Base-by-base conservation (phyloP, 768 basidiomycete genomes). In the Mycena belliarum region DNA sequence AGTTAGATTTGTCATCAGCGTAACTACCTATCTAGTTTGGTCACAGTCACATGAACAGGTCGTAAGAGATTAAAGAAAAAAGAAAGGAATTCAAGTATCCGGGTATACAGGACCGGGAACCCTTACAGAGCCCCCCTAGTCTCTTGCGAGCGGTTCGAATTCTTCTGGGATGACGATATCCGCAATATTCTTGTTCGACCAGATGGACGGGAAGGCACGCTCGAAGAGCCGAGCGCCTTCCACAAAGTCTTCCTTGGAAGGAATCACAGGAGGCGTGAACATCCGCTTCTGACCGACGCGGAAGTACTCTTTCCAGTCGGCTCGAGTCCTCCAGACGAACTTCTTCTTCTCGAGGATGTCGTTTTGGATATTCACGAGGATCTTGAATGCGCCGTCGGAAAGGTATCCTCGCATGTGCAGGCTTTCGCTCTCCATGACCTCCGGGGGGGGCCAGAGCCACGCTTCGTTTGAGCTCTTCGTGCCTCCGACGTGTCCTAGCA, bases 111-210 rank as follows among this genome's bases (percentile, higher is more conserved):
- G 5, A 43, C 10, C 8, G 21, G n/a, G n/a, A n/a, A n/a, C 8
- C 33, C 47, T 49, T 49, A 49, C 47, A 49, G 47, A 49, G 33
- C 47, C 32, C 47, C 47, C 47, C 47, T 32, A 49, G 8, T 37
- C 33, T 24, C 23, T 2, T 11, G 9, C 5, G 35, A 35, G 47
- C n/a, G 47, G 29, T 11, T 35, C 32, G 21, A 49, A 49, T 12
- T 14, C n/a, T 16, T 49, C 47, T 6, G 47, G 47, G 15, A 49
- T 11, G 1, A 6, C 10, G n/a, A 49, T 23, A 3, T 49, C 21
- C 1, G 14, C 20, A 15, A 49, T 4, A 1, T 16, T 15, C n/a
- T 6, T 37, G 10, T 23, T 25, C 1, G 18, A 3, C 47, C 47
- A 49, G 16, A 35, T 21, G 3, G 14, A 12, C 18, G 47, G 47